These are phyloP conservation scores for Rhodotorula sp. DNA, from an alignment of 1,284 basidiomycete genomes.

Conservation along the genomic window DNA sequence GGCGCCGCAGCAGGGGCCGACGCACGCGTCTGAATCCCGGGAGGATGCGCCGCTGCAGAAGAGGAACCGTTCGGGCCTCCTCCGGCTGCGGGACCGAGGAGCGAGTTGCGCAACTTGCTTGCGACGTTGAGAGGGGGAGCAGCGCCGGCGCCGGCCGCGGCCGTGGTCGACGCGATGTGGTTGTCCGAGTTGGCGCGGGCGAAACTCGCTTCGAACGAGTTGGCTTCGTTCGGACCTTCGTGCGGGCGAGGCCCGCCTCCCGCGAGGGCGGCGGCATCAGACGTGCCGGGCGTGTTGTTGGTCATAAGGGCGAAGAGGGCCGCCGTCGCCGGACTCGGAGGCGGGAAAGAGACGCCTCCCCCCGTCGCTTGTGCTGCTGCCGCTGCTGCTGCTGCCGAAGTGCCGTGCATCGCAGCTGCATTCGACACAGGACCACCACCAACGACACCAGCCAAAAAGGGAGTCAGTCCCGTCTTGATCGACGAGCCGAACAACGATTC, in stretches of 20 bases:
- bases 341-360: conserved; percentile 69
- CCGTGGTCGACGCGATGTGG: background rate
- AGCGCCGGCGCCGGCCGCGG: background rate
- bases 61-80: conserved; percentile 2
- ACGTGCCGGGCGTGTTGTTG: conserved; percentile 58
- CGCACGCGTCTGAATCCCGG: background rate
- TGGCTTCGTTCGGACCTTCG: conserved; percentile 40
- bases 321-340: conserved; percentile 83
- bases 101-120: conserved; percentile 11
- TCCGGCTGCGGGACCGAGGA: background rate
- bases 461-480: conserved; percentile 42
- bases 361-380: conserved; percentile 43
- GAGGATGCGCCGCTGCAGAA: background rate
- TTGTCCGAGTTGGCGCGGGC: conserved; percentile 29
- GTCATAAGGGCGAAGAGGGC: conserved; percentile 91
- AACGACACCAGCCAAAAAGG: conserved; percentile 5
- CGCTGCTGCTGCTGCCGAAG: conserved; percentile 58
- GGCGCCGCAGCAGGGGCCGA: background rate
- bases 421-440: background rate
- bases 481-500: conserved; percentile 62
- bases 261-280: conserved; percentile 18
- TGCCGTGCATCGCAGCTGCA: conserved; percentile 52
- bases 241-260: conserved; percentile 34
- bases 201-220: conserved; percentile 42
- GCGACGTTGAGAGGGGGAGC: background rate